phyloP scores from a whole-genome alignment of 345 rosid species.

The Abelmoschus esculentus region DNA sequence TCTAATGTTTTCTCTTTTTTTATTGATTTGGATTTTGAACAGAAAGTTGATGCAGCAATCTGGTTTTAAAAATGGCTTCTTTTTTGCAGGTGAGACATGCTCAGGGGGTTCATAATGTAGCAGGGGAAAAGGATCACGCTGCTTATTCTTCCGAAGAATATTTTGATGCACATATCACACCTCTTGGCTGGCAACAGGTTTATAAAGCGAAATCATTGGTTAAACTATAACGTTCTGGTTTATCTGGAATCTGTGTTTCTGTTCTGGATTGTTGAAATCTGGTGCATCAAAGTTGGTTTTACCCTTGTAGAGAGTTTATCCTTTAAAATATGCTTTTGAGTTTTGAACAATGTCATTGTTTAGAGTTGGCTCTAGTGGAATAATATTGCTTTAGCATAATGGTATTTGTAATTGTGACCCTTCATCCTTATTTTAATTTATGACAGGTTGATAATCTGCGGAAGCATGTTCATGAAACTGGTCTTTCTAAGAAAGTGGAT shows the following conservation, averaged over 20 bases:
- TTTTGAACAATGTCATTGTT: not conserved
- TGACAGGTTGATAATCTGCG: conserved; percentile 57
- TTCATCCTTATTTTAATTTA: not conserved
- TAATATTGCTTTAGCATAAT: not conserved
- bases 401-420: not conserved
- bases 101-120: conserved; percentile 84
- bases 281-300: not conserved
- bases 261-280: not conserved
- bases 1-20: not conserved
- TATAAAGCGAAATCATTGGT: not conserved
- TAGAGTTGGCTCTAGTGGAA: not conserved
- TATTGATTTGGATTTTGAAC: not conserved
- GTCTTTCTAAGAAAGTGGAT: conserved; percentile 44
- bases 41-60: not conserved
- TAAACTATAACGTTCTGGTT: not conserved
- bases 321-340: not conserved
- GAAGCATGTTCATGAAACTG: conserved; percentile 52
- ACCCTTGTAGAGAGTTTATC: not conserved
- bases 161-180: conserved; percentile 74
- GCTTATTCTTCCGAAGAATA: conserved; percentile 50
- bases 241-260: not conserved
- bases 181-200: conserved; percentile 87
- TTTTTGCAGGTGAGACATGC: conserved; percentile 73
- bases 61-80: not conserved
- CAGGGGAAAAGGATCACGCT: conserved; percentile 43